Conservation (phyloP, 2,329 filamentous ascomycete species). For the Venturia effusa region DNA sequence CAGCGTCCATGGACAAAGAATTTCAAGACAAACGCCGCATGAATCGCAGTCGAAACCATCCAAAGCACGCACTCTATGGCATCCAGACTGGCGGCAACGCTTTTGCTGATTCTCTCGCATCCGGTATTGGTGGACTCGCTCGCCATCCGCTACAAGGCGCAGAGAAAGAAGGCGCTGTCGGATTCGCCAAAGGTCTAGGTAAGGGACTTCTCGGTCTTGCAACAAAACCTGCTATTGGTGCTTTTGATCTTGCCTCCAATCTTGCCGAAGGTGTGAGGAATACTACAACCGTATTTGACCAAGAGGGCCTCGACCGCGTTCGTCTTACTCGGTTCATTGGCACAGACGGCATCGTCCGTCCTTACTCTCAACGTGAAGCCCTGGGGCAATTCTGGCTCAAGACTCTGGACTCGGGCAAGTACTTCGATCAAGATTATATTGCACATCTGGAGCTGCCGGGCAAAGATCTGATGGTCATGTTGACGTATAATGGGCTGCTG, state of each 20-base stretch:
- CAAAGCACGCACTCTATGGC: conserved; percentile 94
- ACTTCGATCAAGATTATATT: conserved; percentile 96
- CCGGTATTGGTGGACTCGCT: conserved; percentile 84
- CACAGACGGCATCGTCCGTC: conserved; percentile 83
- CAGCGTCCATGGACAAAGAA: conserved; percentile 93
- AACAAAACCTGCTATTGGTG: conserved; percentile 92
- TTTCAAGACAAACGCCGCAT: conserved; percentile 96
- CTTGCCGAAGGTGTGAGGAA: conserved; percentile 96
- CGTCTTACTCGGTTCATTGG: conserved; percentile 89
- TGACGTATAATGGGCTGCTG: conserved; percentile 61
- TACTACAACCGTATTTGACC: conserved; percentile 96
- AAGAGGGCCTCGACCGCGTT: conserved; percentile 85
- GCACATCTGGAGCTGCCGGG: conserved; percentile 86
- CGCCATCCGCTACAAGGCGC: conserved; percentile 91
- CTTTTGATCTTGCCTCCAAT: conserved; percentile 93
- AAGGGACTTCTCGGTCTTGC: conserved; percentile 91
- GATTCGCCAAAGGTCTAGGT: conserved; percentile 95
- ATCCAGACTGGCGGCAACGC: conserved; percentile 93
- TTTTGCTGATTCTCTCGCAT: conserved; percentile 83
- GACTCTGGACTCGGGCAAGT: conserved; percentile 92
- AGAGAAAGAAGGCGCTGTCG: conserved; percentile 84
- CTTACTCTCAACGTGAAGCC: conserved; percentile 89
- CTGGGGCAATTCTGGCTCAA: conserved; percentile 98
- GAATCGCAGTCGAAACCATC: conserved; percentile 81
- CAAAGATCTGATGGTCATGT: conserved; percentile 73